Evolutionary conservation across 2,329 filamentous ascomycete species (phyloP), one percentile per base, ranked within the genome.

Genomic region (Niveomyces coronatus): DNA sequence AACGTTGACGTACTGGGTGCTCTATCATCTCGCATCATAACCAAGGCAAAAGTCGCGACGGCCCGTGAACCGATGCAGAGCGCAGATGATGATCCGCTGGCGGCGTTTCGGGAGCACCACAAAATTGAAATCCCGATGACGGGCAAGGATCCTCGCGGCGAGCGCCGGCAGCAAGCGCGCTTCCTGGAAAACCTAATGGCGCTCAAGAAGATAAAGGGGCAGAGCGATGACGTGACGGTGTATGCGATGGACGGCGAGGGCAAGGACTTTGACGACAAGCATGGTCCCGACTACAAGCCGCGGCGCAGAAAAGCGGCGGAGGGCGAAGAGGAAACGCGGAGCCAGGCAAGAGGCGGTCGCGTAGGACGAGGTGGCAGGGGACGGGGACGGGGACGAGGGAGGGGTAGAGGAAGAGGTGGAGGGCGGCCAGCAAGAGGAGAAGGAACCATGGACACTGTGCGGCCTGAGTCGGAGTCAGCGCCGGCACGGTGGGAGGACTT

Each of bases 1-100:
- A 70, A 74, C 17, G 76, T 85, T 26, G 82, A 88, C 52, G 65
- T 93, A 4, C 63, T 93, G 4, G 80, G 74, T n/a, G 74, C 78
- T 24, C 80, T 79, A 44, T 74, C 76, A 35, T 72, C 79, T 9
- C 78, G 84, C 41, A 73, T 93, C 42, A 64, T 82, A 31, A 82
- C 82, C 10, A 73, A 66, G 22, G 77, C 81, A 45, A 75, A 76
- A 43, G 67, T 72, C 26, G 57, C 86, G 11, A 66, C 68, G 32
- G 65, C 68, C 15, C 68, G 63, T n/a, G n/a, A n/a, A n/a, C n/a
- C n/a, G n/a, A n/a, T n/a, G 26, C 50, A 56, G 18, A 48, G 47
- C 5, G 53, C 49, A 10, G 14, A 17, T 11, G 53, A 59, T 39
- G 58, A 61, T 33, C 48, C 53, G 5, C 46, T 64, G 8, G 55